Base-by-base conservation (phyloP, 2,329 filamentous ascomycete genomes). In the Aspergillus sergii region DNA sequence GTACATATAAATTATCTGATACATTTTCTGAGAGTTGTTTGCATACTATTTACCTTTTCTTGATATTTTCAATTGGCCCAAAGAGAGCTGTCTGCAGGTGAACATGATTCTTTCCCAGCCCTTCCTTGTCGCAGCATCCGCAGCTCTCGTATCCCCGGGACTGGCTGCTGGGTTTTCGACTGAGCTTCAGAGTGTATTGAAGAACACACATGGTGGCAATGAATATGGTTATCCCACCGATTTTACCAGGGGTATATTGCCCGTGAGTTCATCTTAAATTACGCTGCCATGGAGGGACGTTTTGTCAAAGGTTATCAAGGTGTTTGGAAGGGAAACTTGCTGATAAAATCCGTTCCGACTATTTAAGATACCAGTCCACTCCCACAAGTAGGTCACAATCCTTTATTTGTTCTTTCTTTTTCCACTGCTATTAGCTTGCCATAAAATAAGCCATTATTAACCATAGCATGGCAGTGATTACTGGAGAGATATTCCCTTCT, bases 141-240 rank as follows among this genome's bases (percentile, higher is more conserved):
- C 70, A 50, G 62, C 70, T 60, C 64, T 72, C 39, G 64, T 73
- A 11, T 71, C 68, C 50, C 66, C 73, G 61, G 59, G 60, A 21
- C 64, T 66, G n/a, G 74, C 67, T 32, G 56, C 64, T 19, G 74
- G 64, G 43, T 65, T 83, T 28, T 81, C 82, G 14, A 75, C 79
- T 19, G 77, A 80, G 46, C 75, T 89, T 53, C 85, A 88, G 69
- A 82, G 83, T 62, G 84, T 89, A 58, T 73, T 89, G 58, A 78
- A 80, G 60, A 83, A 86, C 67, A 86, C 85, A 7, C 81, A 86
- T 68, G 74, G 79, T 26, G 82, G 80, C 54, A 75, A 81, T 11
- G 77, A 83, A 23, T 88, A 88, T 74, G 80, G 74, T 21, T 89
- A 89, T 74, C 87, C 87, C 0, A 89, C 87, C 0, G 84, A 87